These are phyloP conservation scores for Xylaria telfairii DNA, from an alignment of 495 filamentous ascomycete species.

Conservation along the genomic window DNA sequence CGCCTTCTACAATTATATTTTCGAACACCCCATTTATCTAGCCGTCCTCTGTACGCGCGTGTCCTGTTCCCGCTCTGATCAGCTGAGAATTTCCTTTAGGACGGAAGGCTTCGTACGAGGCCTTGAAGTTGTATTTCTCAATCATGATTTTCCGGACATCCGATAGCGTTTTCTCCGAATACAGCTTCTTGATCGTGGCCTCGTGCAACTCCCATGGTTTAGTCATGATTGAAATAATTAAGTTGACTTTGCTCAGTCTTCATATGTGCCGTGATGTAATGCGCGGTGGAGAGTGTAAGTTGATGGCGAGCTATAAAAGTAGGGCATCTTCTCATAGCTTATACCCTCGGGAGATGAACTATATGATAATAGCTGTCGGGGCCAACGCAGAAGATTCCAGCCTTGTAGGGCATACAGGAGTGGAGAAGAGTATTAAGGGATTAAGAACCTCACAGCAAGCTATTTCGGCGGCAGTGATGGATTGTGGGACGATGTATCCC, in stretches of 20 bases:
- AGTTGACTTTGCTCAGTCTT: not conserved
- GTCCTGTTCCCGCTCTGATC: slow-evolving; percentile 32
- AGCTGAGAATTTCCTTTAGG: slow-evolving; percentile 19
- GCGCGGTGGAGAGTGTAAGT: not conserved
- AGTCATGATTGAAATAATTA: slow-evolving; percentile 44
- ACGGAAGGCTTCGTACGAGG: slow-evolving; percentile 45
- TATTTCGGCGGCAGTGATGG: not conserved
- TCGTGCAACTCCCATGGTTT: slow-evolving; percentile 50
- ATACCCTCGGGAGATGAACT: not conserved
- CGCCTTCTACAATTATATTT: slow-evolving; percentile 52
- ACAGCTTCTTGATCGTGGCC: slow-evolving; percentile 44
- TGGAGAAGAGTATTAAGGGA: not conserved
- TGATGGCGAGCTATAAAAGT: not conserved
- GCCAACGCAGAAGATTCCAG: not conserved
- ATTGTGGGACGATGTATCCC: not conserved
- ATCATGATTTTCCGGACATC: slow-evolving; percentile 51
- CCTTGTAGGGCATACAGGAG: slow-evolving; percentile 13
- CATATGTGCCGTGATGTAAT: not conserved
- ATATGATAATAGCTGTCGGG: not conserved
- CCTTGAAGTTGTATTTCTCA: slow-evolving; percentile 49
- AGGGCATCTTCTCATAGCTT: not conserved
- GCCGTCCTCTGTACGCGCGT: slow-evolving; percentile 52
- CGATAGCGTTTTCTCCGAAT: slow-evolving; percentile 51
- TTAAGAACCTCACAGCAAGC: not conserved
- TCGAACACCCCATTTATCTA: slow-evolving; percentile 51